These are phyloP conservation scores for Hericium coralloides DNA, from an alignment of 768 basidiomycete species.

Conservation along the genomic window DNA sequence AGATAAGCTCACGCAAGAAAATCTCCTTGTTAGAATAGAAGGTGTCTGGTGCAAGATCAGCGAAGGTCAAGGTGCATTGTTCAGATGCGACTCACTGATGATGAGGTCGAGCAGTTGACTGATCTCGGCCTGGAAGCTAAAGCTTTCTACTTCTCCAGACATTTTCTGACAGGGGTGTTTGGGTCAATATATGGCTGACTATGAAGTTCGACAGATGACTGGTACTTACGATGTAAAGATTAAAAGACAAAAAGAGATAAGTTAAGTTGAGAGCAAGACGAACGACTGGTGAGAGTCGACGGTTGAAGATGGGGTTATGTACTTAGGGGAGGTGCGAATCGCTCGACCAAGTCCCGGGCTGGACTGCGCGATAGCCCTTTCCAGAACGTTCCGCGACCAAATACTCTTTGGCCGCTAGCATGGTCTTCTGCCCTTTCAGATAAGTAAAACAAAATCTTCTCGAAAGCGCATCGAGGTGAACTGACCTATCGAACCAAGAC, in stretches of 20 bases:
- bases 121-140: conserved; percentile 99
- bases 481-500: no score
- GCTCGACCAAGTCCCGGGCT: no score
- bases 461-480: no score
- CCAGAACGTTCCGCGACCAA: no score
- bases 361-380: no score
- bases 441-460: no score
- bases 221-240: conserved; percentile 5
- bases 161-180: conserved; percentile 33
- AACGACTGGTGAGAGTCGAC: no score
- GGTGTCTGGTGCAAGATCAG: conserved; percentile 54
- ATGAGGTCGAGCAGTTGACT: conserved; percentile 96
- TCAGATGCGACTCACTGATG: conserved; percentile 55
- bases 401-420: no score
- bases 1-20: conserved; percentile 97
- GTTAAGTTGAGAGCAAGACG: conserved; percentile 14
- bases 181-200: conserved; percentile 12
- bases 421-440: no score
- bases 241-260: conserved; percentile 4
- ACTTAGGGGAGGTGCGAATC: no score
- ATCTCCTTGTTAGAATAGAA: conserved; percentile 99
- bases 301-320: no score
- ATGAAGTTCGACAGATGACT: not conserved
- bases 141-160: conserved; percentile 59
- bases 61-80: conserved; percentile 9